Percentiles rank a stretch among this genome's conserved stretches.
These are phyloP conservation scores for Fusarium kyushuense DNA, from an alignment of 2,329 filamentous ascomycete species.

Conservation along the genomic window DNA sequence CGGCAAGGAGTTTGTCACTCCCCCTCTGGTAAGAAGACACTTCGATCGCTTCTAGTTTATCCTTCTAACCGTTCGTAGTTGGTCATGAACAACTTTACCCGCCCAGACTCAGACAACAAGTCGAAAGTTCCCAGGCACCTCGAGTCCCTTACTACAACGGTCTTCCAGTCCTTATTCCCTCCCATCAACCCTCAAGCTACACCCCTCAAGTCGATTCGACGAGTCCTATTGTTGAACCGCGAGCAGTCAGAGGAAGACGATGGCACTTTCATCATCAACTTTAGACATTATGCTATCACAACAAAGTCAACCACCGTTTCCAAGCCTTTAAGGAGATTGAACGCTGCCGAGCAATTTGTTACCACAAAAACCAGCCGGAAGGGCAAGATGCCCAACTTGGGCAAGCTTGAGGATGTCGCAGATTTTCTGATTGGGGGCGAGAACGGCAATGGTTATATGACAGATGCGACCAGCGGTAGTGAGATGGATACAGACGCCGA, in stretches of 20 bases:
- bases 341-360: constrained; percentile 84
- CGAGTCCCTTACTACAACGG: constrained; percentile 89
- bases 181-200: constrained; percentile 93
- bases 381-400: constrained; percentile 83
- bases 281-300: constrained; percentile 95
- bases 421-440: constrained; percentile 93
- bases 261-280: constrained; percentile 83
- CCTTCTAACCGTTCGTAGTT: constrained; percentile 64
- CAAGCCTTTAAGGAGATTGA: constrained; percentile 83
- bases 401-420: constrained; percentile 90
- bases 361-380: constrained; percentile 71
- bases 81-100: constrained; percentile 98
- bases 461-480: constrained; percentile 85
- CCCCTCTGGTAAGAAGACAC: constrained; percentile 74
- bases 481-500: constrained; percentile 96
- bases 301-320: constrained; percentile 88
- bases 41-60: not conserved
- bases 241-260: constrained; percentile 71
- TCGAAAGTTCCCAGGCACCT: constrained; percentile 90
- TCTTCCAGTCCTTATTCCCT: constrained; percentile 96
- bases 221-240: constrained; percentile 90
- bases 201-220: constrained; percentile 89
- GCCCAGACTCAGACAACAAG: constrained; percentile 68
- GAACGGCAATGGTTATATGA: constrained; percentile 82
- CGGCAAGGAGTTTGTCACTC: constrained; percentile 85